Conservation (phyloP, 2,329 filamentous ascomycete species). For the Trichoderma semiorbis region DNA sequence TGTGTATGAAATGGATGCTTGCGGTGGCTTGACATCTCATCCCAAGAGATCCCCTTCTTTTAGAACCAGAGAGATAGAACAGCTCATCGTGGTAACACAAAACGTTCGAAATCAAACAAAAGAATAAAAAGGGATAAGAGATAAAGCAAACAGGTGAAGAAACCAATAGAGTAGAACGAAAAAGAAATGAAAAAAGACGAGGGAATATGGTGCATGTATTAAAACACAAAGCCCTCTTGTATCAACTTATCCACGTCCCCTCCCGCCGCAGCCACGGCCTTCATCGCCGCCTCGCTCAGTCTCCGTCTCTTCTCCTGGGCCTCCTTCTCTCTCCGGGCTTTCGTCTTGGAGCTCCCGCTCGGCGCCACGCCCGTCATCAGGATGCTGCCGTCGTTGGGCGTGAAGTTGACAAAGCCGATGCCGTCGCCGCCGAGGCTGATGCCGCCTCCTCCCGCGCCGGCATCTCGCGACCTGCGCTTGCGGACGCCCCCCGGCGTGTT, state of each 20-base stretch:
- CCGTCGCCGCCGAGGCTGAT: constrained; percentile 26
- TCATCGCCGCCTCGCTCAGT: constrained; percentile 64
- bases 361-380: constrained; percentile 90
- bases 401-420: constrained; percentile 84
- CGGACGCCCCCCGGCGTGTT: constrained; percentile 40
- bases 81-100: background rate
- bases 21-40: background rate
- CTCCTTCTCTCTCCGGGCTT: constrained; percentile 86
- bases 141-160: background rate
- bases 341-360: constrained; percentile 88
- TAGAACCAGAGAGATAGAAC: background rate
- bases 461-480: constrained; percentile 39
- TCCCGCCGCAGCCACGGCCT: constrained; percentile 66
- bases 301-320: constrained; percentile 70
- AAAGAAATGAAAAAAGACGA: background rate
- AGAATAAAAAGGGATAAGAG: background rate
- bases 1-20: background rate
- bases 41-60: background rate
- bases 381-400: constrained; percentile 70
- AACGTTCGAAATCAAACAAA: background rate
- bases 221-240: constrained; percentile 49
- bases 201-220: background rate
- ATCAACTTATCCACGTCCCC: constrained; percentile 59
- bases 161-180: background rate
- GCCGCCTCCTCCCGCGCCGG: constrained; percentile 30